Base-by-base conservation (phyloP, 179 eudicot species). In the Camellia oleifera region DNA sequence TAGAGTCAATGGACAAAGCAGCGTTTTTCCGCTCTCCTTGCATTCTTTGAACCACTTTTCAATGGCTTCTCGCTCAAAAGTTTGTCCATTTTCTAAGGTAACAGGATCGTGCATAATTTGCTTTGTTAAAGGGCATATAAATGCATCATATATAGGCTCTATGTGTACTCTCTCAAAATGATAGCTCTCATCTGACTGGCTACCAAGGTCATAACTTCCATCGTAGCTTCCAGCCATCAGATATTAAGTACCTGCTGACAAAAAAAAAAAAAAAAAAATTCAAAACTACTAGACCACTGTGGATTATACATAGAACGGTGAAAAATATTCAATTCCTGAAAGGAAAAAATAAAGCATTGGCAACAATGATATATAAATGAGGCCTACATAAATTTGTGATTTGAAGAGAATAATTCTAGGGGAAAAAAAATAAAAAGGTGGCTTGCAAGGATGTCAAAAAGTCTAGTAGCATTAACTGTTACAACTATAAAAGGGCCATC, bases 1-100 rank as follows among this genome's bases (percentile, higher is more conserved):
- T 45, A 65, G 74, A 0, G 98, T 94, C 77, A 92, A 81, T 1
- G 99, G 99, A 77, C 98, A 96, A 60, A 84, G 78, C 58, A 89
- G 90, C 83, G 82, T 88, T 78, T 84, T 91, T 78, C 97, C 92
- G 68, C 80, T 90, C 78, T 90, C 91, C 78, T 76, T 86, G 84
- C 97, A 91, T 80, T 92, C 91, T 79, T 76, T 84, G 81, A 96
- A 94, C 98, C 98, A 96, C 81, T 94, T 96, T 82, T 92, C 96
- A 74, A 96, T 96, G 17, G 97, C 99, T 83, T 88, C 91, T n/a
- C 99, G 87, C 82, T 96, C 99, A 81, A 94, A 96, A 20, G 98
- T 90, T 80, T 80, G 87, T 80, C 94, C 97, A 58, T 85, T 96
- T 76, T 96, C 99, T 63, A 90, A 84, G 53, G 89, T 88, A 20